A percentile compares a stretch with the other conserved stretches of the same genome.
phyloP scores from a whole-genome alignment of 805 yeast genomes.

The Groenewaldozyma tartarivorans region DNA sequence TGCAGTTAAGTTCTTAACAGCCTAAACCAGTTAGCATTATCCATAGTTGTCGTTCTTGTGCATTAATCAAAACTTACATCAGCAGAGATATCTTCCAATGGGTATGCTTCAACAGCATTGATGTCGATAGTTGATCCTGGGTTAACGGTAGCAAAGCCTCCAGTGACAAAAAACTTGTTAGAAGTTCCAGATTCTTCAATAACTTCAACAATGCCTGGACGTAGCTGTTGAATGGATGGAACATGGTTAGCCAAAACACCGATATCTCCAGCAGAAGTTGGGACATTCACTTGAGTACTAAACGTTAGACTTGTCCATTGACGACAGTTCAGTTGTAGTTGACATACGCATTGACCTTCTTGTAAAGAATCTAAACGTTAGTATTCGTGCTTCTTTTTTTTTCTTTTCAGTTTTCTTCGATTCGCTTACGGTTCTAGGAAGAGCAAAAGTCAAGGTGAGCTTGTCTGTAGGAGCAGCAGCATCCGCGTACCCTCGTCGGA shows the following conservation, averaged over 20 bases:
- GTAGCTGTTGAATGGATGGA: slow-evolving; percentile 91
- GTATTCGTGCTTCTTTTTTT: neutral
- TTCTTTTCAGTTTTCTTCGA: neutral
- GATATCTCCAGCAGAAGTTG: slow-evolving; percentile 90
- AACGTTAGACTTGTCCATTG: neutral
- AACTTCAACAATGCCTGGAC: slow-evolving; percentile 91
- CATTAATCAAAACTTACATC: slow-evolving; percentile 26
- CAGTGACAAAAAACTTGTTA: slow-evolving; percentile 81
- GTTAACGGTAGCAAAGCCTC: slow-evolving; percentile 94
- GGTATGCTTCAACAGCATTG: slow-evolving; percentile 92
- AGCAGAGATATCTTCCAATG: slow-evolving; percentile 75
- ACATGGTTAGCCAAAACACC: slow-evolving; percentile 98
- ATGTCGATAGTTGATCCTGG: slow-evolving; percentile 87
- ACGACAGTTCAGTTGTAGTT: neutral
- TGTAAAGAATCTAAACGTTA: slow-evolving; percentile 23
- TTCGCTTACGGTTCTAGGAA: slow-evolving; percentile 62
- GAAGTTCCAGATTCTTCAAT: slow-evolving; percentile 66
- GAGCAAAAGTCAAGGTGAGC: slow-evolving; percentile 78
- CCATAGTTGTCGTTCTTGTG: neutral
- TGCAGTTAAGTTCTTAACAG: slow-evolving; percentile 69
- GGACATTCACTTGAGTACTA: slow-evolving; percentile 79
- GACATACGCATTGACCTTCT: slow-evolving; percentile 25
- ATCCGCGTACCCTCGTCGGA: slow-evolving; percentile 75
- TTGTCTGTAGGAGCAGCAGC: slow-evolving; percentile 59
- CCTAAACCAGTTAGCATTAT: slow-evolving; percentile 20